Evolutionary conservation across 2,329 filamentous ascomycete species (phyloP).

Genomic region (Zymoseptoria passerinii): DNA sequence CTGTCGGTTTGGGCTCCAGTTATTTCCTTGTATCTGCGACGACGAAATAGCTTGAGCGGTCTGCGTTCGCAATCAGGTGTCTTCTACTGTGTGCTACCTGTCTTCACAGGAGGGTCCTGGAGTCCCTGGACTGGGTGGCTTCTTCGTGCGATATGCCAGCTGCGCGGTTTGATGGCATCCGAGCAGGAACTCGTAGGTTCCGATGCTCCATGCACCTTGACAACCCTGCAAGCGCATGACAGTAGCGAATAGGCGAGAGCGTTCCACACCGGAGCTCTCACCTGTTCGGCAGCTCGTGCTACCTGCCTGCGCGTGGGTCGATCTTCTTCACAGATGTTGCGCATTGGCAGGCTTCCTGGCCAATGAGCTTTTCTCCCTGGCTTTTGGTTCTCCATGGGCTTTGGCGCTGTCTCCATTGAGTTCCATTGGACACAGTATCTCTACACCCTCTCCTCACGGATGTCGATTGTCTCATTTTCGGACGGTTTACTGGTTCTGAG

Average conservation of each 20-base stretch:
- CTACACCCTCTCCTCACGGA: too few species aligned
- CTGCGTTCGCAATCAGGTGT: neutral
- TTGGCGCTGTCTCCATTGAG: too few species aligned
- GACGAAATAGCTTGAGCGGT: neutral
- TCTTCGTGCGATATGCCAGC: too few species aligned
- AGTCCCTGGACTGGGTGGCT: too few species aligned
- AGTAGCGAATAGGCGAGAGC: neutral
- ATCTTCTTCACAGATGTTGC: neutral
- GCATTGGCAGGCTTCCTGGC: neutral
- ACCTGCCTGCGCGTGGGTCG: neutral
- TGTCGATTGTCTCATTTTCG: too few species aligned
- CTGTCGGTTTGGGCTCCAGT: too few species aligned
- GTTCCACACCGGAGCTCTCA: neutral
- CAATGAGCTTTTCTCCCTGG: too few species aligned
- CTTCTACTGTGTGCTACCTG: neutral
- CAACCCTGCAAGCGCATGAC: neutral
- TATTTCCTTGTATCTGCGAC: too few species aligned
- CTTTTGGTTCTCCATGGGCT: too few species aligned
- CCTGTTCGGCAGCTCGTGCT: neutral
- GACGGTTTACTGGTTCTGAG: too few species aligned
- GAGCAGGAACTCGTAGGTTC: neutral
- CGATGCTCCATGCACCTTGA: neutral
- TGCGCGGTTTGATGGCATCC: too few species aligned
- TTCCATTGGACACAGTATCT: too few species aligned
- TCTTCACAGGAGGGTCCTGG: neutral